Evolutionary conservation across 257 asterid genomes (phyloP), one percentile per base, ranked within the genome.

Genomic region (Primulina eburnea): DNA sequence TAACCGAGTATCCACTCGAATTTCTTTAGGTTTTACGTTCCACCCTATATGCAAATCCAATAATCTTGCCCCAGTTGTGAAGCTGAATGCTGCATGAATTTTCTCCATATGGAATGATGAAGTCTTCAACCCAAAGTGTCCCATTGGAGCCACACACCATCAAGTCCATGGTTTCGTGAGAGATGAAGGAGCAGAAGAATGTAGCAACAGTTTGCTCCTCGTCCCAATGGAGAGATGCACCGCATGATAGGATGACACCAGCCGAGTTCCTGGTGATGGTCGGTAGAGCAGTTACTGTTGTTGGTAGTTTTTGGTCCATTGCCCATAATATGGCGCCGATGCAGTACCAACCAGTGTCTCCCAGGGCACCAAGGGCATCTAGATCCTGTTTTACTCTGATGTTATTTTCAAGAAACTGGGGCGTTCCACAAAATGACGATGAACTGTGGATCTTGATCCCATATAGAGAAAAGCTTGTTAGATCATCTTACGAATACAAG

Each of bases 271-370:
- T 71, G 6, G 72, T 50, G 1, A 85, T 71, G 52, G 64, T 28
- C 24, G 94, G 92, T 1, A 85, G 76, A 30, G 96, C 94, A 43
- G 82, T 79, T 7, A 90, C 90, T 1, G 81, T 80, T 34, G 92
- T 83, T 21, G 97, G 97, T 20, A 82, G 77, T 60, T 77, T 85
- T 52, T 78, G 83, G 79, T 88, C 75, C 96, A 87, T 85, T 20
- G 83, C 80, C 92, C 96, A 90, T 59, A 90, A 63, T 74, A 88
- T 86, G 53, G 77, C 73, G 2, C 94, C 92, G 61, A 90, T 85
- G 89, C 92, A 88, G 89, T 87, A 88, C 97, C 97, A 90, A 17
- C 96, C 96, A 0, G 87, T 64, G 34, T 88, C 97, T 62, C 97
- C 96, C 32, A 90, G 75, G 18, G 90, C 97, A 66, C 97, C 96